Conservation (phyloP, 2,329 filamentous ascomycete genomes). For the Beauveria brongniartii region DNA sequence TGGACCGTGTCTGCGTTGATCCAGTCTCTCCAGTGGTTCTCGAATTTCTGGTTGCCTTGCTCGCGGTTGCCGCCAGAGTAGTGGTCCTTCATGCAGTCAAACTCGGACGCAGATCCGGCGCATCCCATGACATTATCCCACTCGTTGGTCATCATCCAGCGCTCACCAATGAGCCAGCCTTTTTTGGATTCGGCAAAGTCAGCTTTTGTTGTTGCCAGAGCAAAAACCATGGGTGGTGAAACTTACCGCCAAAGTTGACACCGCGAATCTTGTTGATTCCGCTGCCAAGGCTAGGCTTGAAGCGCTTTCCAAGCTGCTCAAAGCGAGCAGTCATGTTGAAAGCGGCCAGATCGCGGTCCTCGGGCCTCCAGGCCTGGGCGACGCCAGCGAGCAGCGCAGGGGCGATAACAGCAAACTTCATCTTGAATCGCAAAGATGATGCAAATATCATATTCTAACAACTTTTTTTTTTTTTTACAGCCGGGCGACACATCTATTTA, state of each 20-base stretch:
- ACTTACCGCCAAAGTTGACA: constrained; percentile 42
- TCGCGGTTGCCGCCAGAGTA: constrained; percentile 18
- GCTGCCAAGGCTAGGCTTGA: constrained; percentile 19
- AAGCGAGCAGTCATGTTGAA: constrained; percentile 26
- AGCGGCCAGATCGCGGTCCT: constrained; percentile 23
- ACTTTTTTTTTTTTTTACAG: no score
- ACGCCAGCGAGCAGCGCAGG: constrained; percentile 16
- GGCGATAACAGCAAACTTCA: constrained; percentile 19
- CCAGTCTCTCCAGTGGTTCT: constrained; percentile 36
- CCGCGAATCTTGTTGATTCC: constrained; percentile 37
- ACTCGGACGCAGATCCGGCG: constrained; percentile 34
- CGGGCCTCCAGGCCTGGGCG: constrained; percentile 22
- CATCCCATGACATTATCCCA: constrained; percentile 41
- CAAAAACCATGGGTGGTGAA: no score
- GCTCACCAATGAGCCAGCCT: constrained; percentile 36
- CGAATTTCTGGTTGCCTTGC: constrained; percentile 37
- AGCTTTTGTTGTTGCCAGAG: neutral
- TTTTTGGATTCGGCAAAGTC: neutral
- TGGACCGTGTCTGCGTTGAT: constrained; percentile 18
- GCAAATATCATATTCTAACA: neutral
- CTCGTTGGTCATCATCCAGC: constrained; percentile 38
- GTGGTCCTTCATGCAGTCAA: constrained; percentile 39
- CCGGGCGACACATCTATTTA: neutral
- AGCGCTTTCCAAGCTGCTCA: constrained; percentile 25
- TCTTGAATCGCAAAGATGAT: constrained; percentile 7